Conservation (phyloP, 345 rosid species). For the Salix koriyanagi region DNA sequence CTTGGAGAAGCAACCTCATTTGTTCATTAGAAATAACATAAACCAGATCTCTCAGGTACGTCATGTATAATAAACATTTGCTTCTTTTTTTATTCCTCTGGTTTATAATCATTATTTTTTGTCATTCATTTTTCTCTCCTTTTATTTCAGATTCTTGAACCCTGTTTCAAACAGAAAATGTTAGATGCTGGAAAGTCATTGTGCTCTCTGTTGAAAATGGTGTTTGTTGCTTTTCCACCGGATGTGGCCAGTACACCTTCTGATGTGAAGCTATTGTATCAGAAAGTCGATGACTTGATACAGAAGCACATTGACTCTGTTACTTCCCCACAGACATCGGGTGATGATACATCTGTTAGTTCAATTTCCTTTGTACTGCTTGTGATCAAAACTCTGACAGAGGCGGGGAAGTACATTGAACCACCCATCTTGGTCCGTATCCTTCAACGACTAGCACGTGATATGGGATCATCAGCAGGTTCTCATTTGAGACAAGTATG, state of each 20-base stretch:
- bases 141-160: slow-evolving; percentile 76
- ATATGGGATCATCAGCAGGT: slow-evolving; percentile 80
- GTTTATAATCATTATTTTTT: background rate
- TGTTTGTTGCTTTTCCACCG: slow-evolving; percentile 78
- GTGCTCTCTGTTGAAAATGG: slow-evolving; percentile 93
- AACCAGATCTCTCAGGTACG: slow-evolving; percentile 88
- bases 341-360: slow-evolving; percentile 71
- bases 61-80: background rate
- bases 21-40: slow-evolving; percentile 86
- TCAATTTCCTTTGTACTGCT: slow-evolving; percentile 87
- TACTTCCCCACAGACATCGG: slow-evolving; percentile 62
- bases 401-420: slow-evolving; percentile 78
- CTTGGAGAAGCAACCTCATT: slow-evolving; percentile 92
- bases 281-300: slow-evolving; percentile 84
- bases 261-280: slow-evolving; percentile 74
- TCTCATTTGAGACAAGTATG: slow-evolving; percentile 88
- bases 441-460: slow-evolving; percentile 86
- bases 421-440: slow-evolving; percentile 71
- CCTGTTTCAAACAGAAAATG: slow-evolving; percentile 92
- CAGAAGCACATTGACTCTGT: slow-evolving; percentile 71
- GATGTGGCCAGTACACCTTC: slow-evolving; percentile 61
- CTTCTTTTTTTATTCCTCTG: slow-evolving; percentile 1
- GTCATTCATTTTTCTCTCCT: slow-evolving; percentile 8
- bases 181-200: slow-evolving; percentile 92
- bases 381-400: slow-evolving; percentile 85